Evolutionary conservation across 305 asterid genomes (phyloP), one percentile per base, ranked within the genome.

Genomic region (Plantago rigida): DNA sequence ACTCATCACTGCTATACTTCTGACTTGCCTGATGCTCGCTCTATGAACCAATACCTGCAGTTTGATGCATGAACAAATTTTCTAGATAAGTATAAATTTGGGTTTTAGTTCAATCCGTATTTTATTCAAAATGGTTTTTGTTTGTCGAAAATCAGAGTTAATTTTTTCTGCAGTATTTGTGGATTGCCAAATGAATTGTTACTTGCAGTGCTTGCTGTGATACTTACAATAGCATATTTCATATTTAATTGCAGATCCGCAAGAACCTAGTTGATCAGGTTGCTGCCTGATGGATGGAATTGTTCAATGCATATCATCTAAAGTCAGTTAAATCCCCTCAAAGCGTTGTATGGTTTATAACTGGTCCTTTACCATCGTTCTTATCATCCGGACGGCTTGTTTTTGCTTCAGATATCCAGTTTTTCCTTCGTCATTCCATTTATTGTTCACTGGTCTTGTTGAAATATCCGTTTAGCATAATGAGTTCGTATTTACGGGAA

Each of bases 221-320:
- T 56, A 31, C 47, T n/a, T 13, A 29, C 17, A 60, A 63, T 71
- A 55, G 63, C 56, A 14, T 22, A 51, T 45, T 65, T 12, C 13
- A 6, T 31, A 44, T 67, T 15, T 61, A 50, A 63, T 54, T 74
- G 83, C 95, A 86, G 92, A 86, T 86, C 59, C 87, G 95, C 73
- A 84, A 78, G 80, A 75, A 73, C 71, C 83, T 86, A 45, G 74
- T 82, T 47, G 75, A 78, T 51, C 79, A 70, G 68, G 68, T 81
- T 51, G 76, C 80, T 41, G 89, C 71, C 47, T 84, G 75, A 84
- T 66, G 69, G 68, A 62, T 47, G 61, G 67, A 67, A 61, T 3
- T 60, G 56, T 48, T 28, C 47, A 14, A 63, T 41, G 55, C 57
- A 59, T 66, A 66, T 45, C 10, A 8, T 52, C 60, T 53, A 54